Conservation (phyloP, 768 basidiomycete species). For the Amanita pallidorosea region DNA sequence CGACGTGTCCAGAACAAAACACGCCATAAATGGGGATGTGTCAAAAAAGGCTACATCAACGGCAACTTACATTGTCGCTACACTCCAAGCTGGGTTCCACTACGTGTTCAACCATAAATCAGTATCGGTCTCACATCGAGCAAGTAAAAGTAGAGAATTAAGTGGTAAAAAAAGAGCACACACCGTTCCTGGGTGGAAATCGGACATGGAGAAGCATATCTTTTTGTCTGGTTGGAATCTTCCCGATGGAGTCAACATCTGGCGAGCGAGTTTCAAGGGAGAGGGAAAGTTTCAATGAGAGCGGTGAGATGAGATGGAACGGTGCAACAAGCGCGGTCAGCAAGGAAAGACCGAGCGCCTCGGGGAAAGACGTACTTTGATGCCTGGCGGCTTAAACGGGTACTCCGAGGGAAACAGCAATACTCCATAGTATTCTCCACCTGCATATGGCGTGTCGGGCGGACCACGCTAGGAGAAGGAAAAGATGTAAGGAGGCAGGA, state of each 20-base stretch:
- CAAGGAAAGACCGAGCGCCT: neutral
- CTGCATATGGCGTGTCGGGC: conserved; percentile 81
- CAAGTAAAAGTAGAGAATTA: neutral
- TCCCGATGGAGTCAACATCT: conserved; percentile 91
- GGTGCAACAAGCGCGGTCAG: neutral
- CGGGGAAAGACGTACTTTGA: conserved; percentile 54
- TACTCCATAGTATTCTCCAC: conserved; percentile 91
- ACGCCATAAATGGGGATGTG: conserved; percentile 2
- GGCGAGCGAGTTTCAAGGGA: conserved; percentile 2
- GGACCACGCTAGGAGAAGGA: conserved; percentile 65
- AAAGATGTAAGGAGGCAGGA: conserved; percentile 1
- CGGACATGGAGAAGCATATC: conserved; percentile 98
- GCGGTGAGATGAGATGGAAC: neutral
- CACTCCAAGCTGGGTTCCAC: conserved; percentile 97
- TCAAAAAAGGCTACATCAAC: neutral
- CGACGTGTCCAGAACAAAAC: conserved; percentile 1
- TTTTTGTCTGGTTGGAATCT: conserved; percentile 88
- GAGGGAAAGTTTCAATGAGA: neutral
- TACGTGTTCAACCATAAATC: conserved; percentile 15
- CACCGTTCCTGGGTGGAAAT: conserved; percentile 85
- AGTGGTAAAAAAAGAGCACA: conserved; percentile 19
- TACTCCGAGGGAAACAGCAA: conserved; percentile 92
- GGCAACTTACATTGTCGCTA: conserved; percentile 75
- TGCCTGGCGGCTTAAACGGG: conserved; percentile 93
- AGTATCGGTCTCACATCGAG: neutral